Percentiles rank a stretch among this genome's conserved stretches.
Evolutionary conservation across 192 early-diverging fungal genomes (phyloP).

Genomic region (Backusella tuberculispora): DNA sequence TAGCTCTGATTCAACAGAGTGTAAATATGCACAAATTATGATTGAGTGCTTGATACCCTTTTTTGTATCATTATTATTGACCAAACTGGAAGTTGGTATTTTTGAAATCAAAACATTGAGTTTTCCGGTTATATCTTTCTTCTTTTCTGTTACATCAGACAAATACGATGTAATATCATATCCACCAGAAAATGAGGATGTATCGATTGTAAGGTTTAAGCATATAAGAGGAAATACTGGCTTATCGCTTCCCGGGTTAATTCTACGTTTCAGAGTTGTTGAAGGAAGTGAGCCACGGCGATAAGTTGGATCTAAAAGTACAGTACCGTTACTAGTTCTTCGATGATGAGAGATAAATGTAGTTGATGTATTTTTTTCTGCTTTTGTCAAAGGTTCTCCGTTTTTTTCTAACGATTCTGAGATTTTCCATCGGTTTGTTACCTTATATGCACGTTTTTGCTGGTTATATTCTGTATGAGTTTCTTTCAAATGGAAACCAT

Average conservation of each 20-base stretch:
- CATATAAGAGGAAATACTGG: neutral
- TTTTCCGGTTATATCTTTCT: slow-evolving; percentile 22
- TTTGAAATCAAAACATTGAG: slow-evolving; percentile 23
- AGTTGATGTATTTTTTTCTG: neutral
- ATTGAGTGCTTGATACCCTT: slow-evolving; percentile 22
- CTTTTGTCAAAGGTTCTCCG: neutral
- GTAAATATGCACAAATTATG: slow-evolving; percentile 1
- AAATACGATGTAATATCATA: slow-evolving; percentile 7
- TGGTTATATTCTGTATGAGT: slow-evolving; percentile 13
- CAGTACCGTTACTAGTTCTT: neutral
- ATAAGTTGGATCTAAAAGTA: neutral
- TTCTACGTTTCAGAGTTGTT: neutral
- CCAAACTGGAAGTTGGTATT: slow-evolving; percentile 21
- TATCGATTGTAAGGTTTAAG: neutral
- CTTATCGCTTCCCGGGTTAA: neutral
- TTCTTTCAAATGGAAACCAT: neutral
- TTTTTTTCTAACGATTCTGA: neutral
- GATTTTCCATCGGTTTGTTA: neutral
- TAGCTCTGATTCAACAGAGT: slow-evolving; percentile 8
- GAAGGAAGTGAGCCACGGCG: slow-evolving; percentile 11
- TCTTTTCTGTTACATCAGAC: slow-evolving; percentile 20
- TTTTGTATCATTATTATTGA: slow-evolving; percentile 22
- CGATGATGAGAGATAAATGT: neutral
- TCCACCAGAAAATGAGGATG: neutral
- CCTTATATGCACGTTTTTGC: neutral